Conservation (phyloP, 306 rosid species). For the Dicorynia guianensis region DNA sequence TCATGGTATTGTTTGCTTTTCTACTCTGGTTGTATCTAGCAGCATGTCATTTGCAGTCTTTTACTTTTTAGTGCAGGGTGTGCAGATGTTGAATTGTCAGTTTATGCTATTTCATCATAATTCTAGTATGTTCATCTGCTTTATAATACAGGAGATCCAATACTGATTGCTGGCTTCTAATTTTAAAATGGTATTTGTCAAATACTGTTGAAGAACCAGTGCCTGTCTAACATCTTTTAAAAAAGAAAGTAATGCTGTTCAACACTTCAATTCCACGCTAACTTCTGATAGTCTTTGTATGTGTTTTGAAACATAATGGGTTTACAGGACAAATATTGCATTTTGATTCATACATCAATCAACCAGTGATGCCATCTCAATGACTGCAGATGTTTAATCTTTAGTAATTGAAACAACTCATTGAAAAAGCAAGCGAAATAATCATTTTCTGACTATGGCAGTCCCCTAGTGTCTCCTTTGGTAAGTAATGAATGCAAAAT, state of each 20-base stretch:
- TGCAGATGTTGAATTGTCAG: not conserved
- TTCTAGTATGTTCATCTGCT: not conserved
- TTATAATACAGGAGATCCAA: not conserved
- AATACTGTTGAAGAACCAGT: constrained; percentile 22
- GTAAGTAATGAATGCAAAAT: constrained; percentile 20
- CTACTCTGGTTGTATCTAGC: not conserved
- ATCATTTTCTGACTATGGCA: not conserved
- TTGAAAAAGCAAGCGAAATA: not conserved
- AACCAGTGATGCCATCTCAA: constrained; percentile 13
- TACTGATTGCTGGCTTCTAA: no score
- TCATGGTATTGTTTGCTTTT: constrained; percentile 21
- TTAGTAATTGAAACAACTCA: not conserved
- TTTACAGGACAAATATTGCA: constrained; percentile 2
- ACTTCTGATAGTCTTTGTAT: constrained; percentile 8
- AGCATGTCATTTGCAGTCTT: not conserved
- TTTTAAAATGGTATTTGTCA: not conserved
- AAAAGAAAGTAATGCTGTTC: not conserved
- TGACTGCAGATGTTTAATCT: constrained; percentile 3
- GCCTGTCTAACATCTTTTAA: not conserved
- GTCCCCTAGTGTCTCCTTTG: not conserved
- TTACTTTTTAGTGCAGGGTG: not conserved
- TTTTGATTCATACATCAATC: constrained; percentile 6
- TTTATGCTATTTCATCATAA: not conserved
- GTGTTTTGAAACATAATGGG: not conserved
- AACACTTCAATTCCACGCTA: constrained; percentile 7